Conservation (phyloP, 805 yeast genomes). For the Ogataea dorogensis region DNA sequence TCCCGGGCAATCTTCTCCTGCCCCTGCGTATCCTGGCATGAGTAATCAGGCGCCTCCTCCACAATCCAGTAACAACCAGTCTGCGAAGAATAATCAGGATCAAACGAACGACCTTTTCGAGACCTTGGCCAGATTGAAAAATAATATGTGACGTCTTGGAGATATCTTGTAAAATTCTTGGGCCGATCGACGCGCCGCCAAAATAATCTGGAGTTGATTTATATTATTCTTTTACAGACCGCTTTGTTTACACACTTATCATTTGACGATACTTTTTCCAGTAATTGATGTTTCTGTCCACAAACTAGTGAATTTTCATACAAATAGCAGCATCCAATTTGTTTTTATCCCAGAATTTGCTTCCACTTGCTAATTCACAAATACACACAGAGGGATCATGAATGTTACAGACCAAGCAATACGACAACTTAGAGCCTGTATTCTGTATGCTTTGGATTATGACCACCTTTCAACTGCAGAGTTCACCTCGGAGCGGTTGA, state of each 20-base stretch:
- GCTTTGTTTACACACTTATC: slow-evolving; percentile 14
- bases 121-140: slow-evolving; percentile 38
- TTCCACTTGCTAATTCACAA: slow-evolving; percentile 5
- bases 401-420: slow-evolving; percentile 23
- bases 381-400: slow-evolving; percentile 15
- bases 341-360: slow-evolving; percentile 1
- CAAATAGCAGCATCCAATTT: background rate
- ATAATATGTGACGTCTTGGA: slow-evolving; percentile 31
- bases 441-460: slow-evolving; percentile 71
- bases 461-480: slow-evolving; percentile 74
- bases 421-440: slow-evolving; percentile 49
- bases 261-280: background rate
- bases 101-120: slow-evolving; percentile 36
- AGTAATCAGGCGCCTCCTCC: slow-evolving; percentile 14
- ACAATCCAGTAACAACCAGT: slow-evolving; percentile 15
- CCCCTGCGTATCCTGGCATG: slow-evolving; percentile 14
- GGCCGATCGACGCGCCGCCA: slow-evolving; percentile 10
- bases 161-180: background rate
- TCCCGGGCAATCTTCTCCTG: slow-evolving; percentile 22
- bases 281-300: background rate
- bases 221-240: slow-evolving; percentile 7
- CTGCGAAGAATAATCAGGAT: slow-evolving; percentile 23
- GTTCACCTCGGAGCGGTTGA: slow-evolving; percentile 78
- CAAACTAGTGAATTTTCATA: background rate
- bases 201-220: background rate